Conservation (phyloP, 768 basidiomycete species). For the Leccinum obscurum region DNA sequence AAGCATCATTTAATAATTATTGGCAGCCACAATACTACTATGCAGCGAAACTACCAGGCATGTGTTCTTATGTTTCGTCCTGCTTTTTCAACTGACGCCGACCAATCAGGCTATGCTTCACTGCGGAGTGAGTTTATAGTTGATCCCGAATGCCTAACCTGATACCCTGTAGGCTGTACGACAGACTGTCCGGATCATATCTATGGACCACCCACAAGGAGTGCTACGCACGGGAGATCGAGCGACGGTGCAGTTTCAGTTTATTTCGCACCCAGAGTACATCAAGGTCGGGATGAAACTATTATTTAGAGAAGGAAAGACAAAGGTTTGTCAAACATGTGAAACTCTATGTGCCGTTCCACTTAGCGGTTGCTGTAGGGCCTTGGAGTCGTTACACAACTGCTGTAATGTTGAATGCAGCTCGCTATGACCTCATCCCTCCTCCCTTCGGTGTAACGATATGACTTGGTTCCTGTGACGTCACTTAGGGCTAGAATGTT, state of each 20-base stretch:
- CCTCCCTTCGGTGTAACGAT: not conserved
- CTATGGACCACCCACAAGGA: conserved; percentile 87
- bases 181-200: conserved; percentile 90
- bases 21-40: conserved; percentile 84
- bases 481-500: conserved; percentile 22
- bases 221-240: conserved; percentile 93
- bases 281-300: conserved; percentile 93
- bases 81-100: not conserved
- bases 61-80: conserved; percentile 15
- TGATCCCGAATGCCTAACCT: conserved; percentile 1
- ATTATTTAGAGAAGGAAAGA: conserved; percentile 93
- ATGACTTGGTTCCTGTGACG: conserved; percentile 12
- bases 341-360: conserved; percentile 3
- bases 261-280: conserved; percentile 89
- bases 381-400: conserved; percentile 70
- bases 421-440: not conserved
- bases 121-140: conserved; percentile 61
- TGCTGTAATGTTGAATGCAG: conserved; percentile 43
- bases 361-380: conserved; percentile 45
- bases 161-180: conserved; percentile 65
- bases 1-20: conserved; percentile 6
- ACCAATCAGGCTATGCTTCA: conserved; percentile 79
- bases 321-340: conserved; percentile 58
- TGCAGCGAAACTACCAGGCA: conserved; percentile 91
- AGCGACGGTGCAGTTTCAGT: conserved; percentile 92